Evolutionary conservation across 78 protist genomes (phyloP).

Genomic region (Pelomyxa schiedti): DNA sequence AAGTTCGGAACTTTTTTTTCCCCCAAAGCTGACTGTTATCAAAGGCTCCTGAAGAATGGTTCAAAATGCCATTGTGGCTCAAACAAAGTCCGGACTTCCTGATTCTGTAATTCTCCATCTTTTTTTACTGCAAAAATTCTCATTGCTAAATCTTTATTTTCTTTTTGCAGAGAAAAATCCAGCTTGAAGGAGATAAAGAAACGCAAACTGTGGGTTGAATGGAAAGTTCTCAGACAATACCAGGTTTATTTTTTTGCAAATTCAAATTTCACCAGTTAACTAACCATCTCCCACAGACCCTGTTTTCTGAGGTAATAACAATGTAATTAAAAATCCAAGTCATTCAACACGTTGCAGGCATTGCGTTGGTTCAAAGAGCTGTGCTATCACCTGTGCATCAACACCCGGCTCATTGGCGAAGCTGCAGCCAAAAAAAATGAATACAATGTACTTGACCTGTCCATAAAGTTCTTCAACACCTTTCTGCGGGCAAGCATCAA

Average conservation of each 20-base stretch:
- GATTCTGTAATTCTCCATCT: neutral
- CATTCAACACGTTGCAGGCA: too few species aligned
- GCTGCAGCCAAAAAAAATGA: neutral
- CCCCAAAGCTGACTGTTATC: too few species aligned
- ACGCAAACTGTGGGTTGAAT: slow-evolving; percentile 1
- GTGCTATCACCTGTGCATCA: slow-evolving; percentile 5
- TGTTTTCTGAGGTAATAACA: too few species aligned
- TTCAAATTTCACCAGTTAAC: neutral
- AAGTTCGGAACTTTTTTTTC: too few species aligned
- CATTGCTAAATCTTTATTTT: neutral
- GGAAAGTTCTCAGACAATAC: slow-evolving; percentile 6
- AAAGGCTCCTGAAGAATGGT: neutral
- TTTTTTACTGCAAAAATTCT: neutral
- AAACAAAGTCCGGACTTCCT: slow-evolving; percentile 7
- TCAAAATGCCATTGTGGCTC: neutral
- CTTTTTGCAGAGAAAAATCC: neutral
- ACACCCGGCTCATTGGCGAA: slow-evolving; percentile 3
- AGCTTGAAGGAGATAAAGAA: neutral
- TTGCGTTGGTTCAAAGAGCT: slow-evolving; percentile 6
- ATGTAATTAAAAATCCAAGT: too few species aligned
- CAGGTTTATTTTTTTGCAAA: neutral
- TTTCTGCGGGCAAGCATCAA: slow-evolving; percentile 10
- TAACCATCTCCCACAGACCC: too few species aligned
- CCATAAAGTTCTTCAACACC: slow-evolving; percentile 12
- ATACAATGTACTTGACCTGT: neutral